A percentile compares a stretch with the other conserved stretches of the same genome.
These are phyloP conservation scores for Sanguinoderma infundibulare DNA, from an alignment of 1,284 basidiomycete species.

Conservation along the genomic window DNA sequence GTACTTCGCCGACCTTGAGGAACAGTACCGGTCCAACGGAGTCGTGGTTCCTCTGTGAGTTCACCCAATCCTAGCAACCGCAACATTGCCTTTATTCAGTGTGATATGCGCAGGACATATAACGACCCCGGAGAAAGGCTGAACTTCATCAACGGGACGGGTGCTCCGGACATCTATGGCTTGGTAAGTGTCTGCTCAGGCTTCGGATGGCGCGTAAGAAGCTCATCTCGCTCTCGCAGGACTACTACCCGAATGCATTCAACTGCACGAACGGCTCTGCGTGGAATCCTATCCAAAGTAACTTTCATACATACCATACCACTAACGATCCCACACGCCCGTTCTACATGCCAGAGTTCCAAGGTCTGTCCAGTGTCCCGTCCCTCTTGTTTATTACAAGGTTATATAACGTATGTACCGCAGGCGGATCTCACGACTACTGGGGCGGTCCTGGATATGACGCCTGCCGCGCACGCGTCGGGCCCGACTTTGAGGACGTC, in stretches of 20 bases:
- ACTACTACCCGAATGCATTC: constrained; percentile 74
- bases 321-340: constrained; percentile 62
- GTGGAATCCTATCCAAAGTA: constrained; percentile 64
- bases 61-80: too few species aligned
- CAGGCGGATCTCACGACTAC: constrained; percentile 72
- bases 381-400: neutral
- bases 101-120: constrained; percentile 48
- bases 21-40: constrained; percentile 53
- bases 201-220: neutral
- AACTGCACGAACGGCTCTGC: constrained; percentile 66
- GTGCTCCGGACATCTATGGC: constrained; percentile 58
- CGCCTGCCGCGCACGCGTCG: constrained; percentile 60
- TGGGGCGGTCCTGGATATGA: constrained; percentile 74
- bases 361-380: constrained; percentile 32
- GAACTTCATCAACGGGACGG: constrained; percentile 75
- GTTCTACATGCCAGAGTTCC: constrained; percentile 64
- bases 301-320: constrained; percentile 63
- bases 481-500: constrained; percentile 73
- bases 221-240: constrained; percentile 35
- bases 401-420: neutral
- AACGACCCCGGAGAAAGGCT: constrained; percentile 64
- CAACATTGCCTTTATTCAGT: too few species aligned
- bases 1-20: constrained; percentile 71
- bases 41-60: constrained; percentile 67
- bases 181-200: constrained; percentile 35